Percentiles rank a stretch among this genome's conserved stretches.
Evolutionary conservation across 2,329 filamentous ascomycete species (phyloP).

Genomic region (Ciborinia camelliae): DNA sequence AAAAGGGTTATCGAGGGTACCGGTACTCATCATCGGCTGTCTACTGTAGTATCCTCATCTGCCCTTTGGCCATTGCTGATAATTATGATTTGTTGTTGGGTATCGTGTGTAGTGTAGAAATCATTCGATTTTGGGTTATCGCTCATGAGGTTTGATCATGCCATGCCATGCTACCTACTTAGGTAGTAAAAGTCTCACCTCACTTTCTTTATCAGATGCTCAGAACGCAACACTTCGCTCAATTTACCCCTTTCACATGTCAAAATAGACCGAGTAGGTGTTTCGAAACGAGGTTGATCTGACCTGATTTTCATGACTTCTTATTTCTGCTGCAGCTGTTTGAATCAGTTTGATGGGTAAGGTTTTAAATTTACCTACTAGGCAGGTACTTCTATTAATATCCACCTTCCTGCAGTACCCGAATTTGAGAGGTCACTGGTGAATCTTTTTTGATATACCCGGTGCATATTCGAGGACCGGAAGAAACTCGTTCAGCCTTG

Average conservation of each 20-base stretch:
- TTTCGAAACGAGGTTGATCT: slow-evolving; percentile 1
- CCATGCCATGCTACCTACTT: no score
- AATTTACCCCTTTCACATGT: slow-evolving; percentile 1
- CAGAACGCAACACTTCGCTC: background rate
- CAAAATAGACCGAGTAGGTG: background rate
- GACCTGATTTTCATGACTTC: background rate
- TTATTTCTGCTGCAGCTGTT: background rate
- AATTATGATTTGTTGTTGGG: background rate
- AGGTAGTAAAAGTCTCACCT: background rate
- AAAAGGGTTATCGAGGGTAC: background rate
- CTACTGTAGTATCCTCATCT: background rate
- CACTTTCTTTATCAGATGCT: slow-evolving; percentile 1
- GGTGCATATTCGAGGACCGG: background rate
- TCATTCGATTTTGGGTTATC: background rate
- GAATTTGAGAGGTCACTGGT: background rate
- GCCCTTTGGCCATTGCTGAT: background rate
- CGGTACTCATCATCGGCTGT: background rate
- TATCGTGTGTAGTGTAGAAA: background rate
- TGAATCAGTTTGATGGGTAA: background rate
- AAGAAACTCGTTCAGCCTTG: slow-evolving; percentile 9
- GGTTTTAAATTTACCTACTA: background rate
- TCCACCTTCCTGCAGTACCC: slow-evolving; percentile 12
- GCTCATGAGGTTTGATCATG: slow-evolving; percentile 2
- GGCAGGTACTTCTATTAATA: background rate
- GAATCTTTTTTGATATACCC: background rate